Conservation (phyloP, 1,284 basidiomycete species). For the Cutaneotrichosporon sp. region DNA sequence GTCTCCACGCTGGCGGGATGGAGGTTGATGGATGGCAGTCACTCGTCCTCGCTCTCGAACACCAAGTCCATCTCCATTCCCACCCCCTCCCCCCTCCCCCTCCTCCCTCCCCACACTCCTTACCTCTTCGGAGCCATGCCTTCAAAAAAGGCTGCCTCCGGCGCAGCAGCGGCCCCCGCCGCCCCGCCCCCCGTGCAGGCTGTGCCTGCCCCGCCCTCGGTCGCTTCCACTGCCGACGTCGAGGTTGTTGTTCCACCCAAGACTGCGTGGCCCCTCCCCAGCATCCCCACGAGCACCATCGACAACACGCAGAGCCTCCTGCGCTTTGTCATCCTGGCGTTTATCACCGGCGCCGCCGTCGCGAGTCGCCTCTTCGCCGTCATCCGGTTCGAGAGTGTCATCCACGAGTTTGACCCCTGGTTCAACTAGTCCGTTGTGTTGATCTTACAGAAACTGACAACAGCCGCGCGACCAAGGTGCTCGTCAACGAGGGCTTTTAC, state of each 20-base stretch:
- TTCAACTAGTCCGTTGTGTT: constrained; percentile 22
- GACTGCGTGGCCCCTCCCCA: constrained; percentile 51
- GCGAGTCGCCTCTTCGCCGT: constrained; percentile 96
- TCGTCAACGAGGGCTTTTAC: constrained; percentile 92
- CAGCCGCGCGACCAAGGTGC: constrained; percentile 84
- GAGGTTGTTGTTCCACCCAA: constrained; percentile 12
- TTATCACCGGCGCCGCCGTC: constrained; percentile 91
- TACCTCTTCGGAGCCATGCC: constrained; percentile 3
- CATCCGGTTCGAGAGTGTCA: constrained; percentile 97
- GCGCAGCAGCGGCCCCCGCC: constrained; percentile 5
- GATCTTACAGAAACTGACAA: neutral
- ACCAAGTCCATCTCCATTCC: neutral
- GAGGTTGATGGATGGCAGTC: neutral
- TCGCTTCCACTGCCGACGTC: neutral
- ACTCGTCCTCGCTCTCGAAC: neutral
- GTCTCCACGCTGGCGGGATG: neutral
- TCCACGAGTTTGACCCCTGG: constrained; percentile 78
- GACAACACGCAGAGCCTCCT: constrained; percentile 80
- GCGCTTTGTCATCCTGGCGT: constrained; percentile 77
- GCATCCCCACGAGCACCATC: constrained; percentile 62
- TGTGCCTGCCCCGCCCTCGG: neutral
- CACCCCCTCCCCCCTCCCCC: neutral
- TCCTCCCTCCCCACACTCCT: constrained; percentile 1
- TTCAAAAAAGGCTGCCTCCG: constrained; percentile 7
- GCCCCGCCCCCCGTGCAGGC: constrained; percentile 2